Percentiles rank a stretch among this genome's conserved stretches.
These are phyloP conservation scores for Magnaporthales sp. DNA, from an alignment of 2,329 filamentous ascomycete species.

Conservation along the genomic window DNA sequence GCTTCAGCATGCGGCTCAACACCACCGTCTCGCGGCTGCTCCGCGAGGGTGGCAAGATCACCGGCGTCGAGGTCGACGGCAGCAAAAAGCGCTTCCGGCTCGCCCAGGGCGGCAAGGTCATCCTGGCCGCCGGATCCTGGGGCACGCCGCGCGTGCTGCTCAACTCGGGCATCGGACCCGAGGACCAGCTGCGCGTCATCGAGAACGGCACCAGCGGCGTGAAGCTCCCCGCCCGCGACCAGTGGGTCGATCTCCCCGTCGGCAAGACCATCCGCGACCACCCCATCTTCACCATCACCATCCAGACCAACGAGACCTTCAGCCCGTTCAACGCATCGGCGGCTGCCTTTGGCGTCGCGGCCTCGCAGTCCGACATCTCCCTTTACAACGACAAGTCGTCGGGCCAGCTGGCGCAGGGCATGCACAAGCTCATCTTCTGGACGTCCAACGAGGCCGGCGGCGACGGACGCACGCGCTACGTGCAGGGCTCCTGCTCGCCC, in stretches of 20 bases:
- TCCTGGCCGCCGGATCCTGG: slow-evolving; percentile 47
- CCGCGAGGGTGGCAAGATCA: background rate
- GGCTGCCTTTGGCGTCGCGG: background rate
- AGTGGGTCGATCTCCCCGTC: background rate
- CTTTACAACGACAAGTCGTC: slow-evolving; percentile 21
- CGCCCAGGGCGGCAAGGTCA: slow-evolving; percentile 41
- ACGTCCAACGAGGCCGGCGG: slow-evolving; percentile 23
- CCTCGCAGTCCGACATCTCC: slow-evolving; percentile 13
- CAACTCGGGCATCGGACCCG: background rate
- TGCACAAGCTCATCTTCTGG: slow-evolving; percentile 37
- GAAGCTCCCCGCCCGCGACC: background rate
- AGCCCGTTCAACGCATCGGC: background rate
- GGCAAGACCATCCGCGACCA: background rate
- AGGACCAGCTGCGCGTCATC: background rate
- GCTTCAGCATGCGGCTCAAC: background rate
- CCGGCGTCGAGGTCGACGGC: slow-evolving; percentile 50
- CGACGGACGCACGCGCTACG: slow-evolving; percentile 20
- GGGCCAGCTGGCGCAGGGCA: slow-evolving; percentile 33
- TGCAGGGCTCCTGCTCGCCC: slow-evolving; percentile 33
- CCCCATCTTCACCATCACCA: background rate
- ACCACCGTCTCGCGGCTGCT: background rate
- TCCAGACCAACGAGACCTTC: background rate
- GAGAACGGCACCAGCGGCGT: background rate
- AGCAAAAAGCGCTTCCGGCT: slow-evolving; percentile 22
- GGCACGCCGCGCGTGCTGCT: background rate